Base-by-base conservation (phyloP, 257 asterid genomes). In the Penstemon davidsonii region DNA sequence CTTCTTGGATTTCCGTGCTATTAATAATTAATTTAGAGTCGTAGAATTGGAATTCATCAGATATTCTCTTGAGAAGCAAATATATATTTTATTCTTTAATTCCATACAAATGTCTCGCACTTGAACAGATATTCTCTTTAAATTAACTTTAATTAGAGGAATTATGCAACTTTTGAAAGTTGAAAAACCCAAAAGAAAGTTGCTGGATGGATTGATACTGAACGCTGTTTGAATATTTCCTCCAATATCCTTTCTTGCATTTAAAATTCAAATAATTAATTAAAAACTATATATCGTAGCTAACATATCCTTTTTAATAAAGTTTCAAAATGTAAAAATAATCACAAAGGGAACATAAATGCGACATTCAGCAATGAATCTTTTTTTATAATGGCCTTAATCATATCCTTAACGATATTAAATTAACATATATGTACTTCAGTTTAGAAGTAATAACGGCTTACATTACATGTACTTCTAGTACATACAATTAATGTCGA, bases 131-230 rank as follows among this genome's bases (percentile, higher is more conserved):
- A 84, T 81, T 83, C 96, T 82, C 80, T 75, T 76, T 75, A 66
- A 55, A 73, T 68, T 67, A 64, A 67, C 86, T 80, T 78, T 79
- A 69, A 43, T 70, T 8, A 71, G 70, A 49, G 62, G 81, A 87
- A 85, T 85, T 88, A 83, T 88, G 88, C 89, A 84, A 82, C 95
- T 87, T 91, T 91, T 81, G 64, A 84, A 83, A 83, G 81, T 73
- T 79, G 79, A 72, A 74, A 71, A 82, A 66, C 74, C 74, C 40
- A 76, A 83, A 86, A 69, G 60, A 81, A 82, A 80, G 81, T 66
- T 82, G 81, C 72, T 73, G 75, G 46, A 62, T 79, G 82, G 86
- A 80, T 88, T 79, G 87, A 86, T 82, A 82, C 90, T 73, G 62
- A 75, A 73, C 76, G 64, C 83, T 77, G 73, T 81, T 80, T 86